Conservation (phyloP, 495 filamentous ascomycete species). For the Corynascus novoguineensis region DNA sequence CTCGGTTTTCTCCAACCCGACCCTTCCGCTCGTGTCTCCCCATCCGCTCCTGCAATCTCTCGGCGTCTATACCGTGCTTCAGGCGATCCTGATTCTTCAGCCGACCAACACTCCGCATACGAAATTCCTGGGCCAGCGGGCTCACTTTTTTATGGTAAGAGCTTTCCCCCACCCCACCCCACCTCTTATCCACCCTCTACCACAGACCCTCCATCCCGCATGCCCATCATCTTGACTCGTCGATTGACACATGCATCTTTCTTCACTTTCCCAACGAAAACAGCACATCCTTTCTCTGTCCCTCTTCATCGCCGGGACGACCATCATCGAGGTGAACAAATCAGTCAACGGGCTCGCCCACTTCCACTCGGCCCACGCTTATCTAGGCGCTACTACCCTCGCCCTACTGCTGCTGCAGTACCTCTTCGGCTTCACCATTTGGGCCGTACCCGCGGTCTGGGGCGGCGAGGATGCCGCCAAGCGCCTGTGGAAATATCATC, state of each 20-base stretch:
- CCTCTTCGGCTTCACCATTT: conserved; percentile 72
- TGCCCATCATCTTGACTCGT: no score
- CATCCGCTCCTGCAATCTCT: conserved; percentile 83
- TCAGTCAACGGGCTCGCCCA: conserved; percentile 53
- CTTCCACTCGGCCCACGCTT: conserved; percentile 73
- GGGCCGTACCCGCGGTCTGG: conserved; percentile 62
- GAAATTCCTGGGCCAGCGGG: conserved; percentile 64
- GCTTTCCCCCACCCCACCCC: not conserved
- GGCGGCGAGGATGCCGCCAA: conserved; percentile 77
- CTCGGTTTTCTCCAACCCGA: conserved; percentile 57
- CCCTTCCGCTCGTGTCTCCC: conserved; percentile 68
- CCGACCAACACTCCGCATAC: conserved; percentile 72
- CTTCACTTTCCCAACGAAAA: not conserved
- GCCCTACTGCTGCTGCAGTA: conserved; percentile 66
- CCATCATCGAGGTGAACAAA: conserved; percentile 83
- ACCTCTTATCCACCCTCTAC: not conserved
- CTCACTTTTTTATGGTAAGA: conserved; percentile 53
- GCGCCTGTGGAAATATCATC: conserved; percentile 73
- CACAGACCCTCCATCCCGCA: no score
- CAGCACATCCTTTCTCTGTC: conserved; percentile 55
- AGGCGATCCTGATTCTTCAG: conserved; percentile 81
- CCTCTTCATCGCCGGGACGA: conserved; percentile 58
- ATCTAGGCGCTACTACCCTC: conserved; percentile 74
- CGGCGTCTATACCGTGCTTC: conserved; percentile 64
- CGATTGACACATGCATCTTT: no score